Evolutionary conservation across 148 eudicot genomes (phyloP).

Genomic region (Rhododendron williamsianum): DNA sequence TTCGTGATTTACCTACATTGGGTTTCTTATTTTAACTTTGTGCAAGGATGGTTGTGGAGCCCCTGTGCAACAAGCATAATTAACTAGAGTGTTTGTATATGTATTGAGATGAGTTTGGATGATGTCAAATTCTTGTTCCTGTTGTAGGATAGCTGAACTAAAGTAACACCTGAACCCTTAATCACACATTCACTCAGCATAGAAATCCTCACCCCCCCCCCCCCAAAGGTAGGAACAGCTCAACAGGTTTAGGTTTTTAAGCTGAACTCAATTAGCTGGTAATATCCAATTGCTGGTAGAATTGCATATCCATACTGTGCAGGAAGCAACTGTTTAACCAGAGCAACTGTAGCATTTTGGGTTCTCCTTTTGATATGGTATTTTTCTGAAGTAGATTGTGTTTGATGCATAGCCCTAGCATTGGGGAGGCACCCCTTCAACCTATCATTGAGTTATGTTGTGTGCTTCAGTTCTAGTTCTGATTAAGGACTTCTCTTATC

Average conservation of each 20-base stretch:
- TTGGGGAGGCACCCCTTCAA: not conserved
- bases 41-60: not conserved
- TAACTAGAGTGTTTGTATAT: not conserved
- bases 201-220: not conserved
- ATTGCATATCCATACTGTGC: not conserved
- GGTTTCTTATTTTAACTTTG: not conserved
- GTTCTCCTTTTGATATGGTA: not conserved
- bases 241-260: not conserved
- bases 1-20: not conserved
- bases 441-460: not conserved
- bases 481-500: slow-evolving; percentile 19
- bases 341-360: not conserved
- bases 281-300: not conserved
- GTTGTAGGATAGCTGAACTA: not conserved
- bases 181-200: not conserved
- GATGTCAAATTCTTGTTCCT: not conserved
- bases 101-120: not conserved
- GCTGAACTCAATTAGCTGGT: not conserved
- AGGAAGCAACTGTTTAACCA: not conserved
- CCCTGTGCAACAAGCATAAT: not conserved
- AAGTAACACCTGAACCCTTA: not conserved
- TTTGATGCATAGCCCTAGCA: not conserved
- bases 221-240: not conserved
- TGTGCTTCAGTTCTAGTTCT: not conserved
- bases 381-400: not conserved